A percentile compares a stretch with the other conserved stretches of the same genome.
Conservation (phyloP, 495 filamentous ascomycete species). For the Xylaria acuta region DNA sequence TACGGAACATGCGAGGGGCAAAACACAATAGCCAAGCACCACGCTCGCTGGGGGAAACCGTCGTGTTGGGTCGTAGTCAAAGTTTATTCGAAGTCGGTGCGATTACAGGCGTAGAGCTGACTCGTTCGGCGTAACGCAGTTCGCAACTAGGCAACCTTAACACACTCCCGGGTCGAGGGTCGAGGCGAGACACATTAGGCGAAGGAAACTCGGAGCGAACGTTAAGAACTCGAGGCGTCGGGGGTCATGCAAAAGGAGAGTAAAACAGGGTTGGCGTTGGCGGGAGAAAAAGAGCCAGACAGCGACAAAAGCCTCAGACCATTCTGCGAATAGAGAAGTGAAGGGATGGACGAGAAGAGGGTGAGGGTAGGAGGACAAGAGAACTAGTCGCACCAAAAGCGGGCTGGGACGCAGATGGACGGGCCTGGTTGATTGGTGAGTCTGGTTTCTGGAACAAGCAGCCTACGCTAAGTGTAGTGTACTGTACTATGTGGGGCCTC, state of each 20-base stretch:
- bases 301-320: conserved; percentile 18
- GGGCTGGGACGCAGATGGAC: conserved; percentile 23
- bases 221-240: conserved; percentile 9
- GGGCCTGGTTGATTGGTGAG: conserved; percentile 22
- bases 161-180: conserved; percentile 16
- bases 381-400: conserved; percentile 22
- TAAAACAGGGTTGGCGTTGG: not conserved
- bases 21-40: not conserved
- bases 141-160: conserved; percentile 25
- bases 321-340: conserved; percentile 23
- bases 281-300: conserved; percentile 1
- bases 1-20: not conserved
- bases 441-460: conserved; percentile 28
- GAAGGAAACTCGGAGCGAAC: not conserved
- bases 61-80: conserved; percentile 25
- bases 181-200: conserved; percentile 7
- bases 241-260: not conserved
- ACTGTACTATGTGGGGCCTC: conserved; percentile 2
- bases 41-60: conserved; percentile 1
- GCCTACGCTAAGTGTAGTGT: conserved; percentile 7
- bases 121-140: conserved; percentile 15
- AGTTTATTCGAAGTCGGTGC: conserved; percentile 7
- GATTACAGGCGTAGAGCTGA: conserved; percentile 9
- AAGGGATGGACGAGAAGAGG: conserved; percentile 3
- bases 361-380: conserved; percentile 3